phyloP scores from a whole-genome alignment of 441 rosid genomes.

The Gossypium davidsonii region DNA sequence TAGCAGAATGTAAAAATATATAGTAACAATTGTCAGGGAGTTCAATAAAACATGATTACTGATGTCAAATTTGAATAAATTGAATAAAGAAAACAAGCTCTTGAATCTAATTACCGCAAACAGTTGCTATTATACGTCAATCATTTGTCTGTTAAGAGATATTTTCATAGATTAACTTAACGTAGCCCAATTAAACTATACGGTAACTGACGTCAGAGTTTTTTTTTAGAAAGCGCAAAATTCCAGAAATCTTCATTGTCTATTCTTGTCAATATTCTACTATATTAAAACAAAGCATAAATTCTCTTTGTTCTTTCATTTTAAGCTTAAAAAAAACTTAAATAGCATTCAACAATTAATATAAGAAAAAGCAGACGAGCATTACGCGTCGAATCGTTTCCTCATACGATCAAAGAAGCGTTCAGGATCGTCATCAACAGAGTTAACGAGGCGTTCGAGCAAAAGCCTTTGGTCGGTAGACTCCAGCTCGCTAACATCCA shows the following conservation, averaged over 20 bases:
- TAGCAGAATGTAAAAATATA: neutral
- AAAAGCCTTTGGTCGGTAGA: constrained; percentile 64
- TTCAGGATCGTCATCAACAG: constrained; percentile 77
- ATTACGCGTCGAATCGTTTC: constrained; percentile 70
- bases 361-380: neutral
- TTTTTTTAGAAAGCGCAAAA: neutral
- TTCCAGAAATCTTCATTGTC: neutral
- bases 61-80: neutral
- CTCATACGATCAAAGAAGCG: constrained; percentile 80
- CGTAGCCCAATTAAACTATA: neutral
- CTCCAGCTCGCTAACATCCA: constrained; percentile 64
- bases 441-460: constrained; percentile 61
- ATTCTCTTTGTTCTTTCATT: neutral
- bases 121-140: neutral
- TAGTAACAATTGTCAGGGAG: neutral
- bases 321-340: neutral
- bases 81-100: neutral
- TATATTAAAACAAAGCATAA: neutral
- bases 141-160: neutral
- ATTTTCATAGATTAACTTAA: neutral
- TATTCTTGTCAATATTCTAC: neutral
- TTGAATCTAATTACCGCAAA: neutral
- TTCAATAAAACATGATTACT: neutral
- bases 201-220: neutral
- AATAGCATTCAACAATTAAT: neutral